Evolutionary conservation across 768 basidiomycete genomes (phyloP), one percentile per base, ranked within the genome.

Genomic region (Mycena maculata): DNA sequence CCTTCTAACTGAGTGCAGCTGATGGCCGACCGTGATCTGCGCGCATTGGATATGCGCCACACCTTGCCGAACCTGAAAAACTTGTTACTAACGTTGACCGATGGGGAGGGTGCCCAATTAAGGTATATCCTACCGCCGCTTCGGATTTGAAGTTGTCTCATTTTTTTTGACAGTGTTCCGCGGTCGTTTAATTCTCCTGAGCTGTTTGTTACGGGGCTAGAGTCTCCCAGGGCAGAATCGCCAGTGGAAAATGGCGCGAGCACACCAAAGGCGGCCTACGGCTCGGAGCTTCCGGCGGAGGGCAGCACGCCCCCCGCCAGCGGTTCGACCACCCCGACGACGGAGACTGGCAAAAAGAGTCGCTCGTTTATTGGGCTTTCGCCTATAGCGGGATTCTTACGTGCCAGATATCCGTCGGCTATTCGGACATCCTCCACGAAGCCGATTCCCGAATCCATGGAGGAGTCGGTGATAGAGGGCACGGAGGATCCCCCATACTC

Each of bases 1-100:
- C 49, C 30, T 62, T 65, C 22, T 49, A 66, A 33, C 36, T 31
- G 52, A 31, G 36, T 8, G n/a, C 73, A 98, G 96, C 87, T 98
- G 57, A 97, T 96, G 96, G 84, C 87, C 61, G 94, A 96, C 73
- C 90, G 92, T n/a, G 88, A 93, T 75, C 82, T 99, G 61, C 90
- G 92, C 45, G 92, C 95, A 23, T 80, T 97, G 72, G 98, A 99
- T 80, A 90, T 97, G 82, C 88, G 96, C 53, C 96, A 99, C 76
- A 99, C 98, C 4, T 84, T 99, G 30, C 96, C 96, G 44, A 99
- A 99, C 81, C 85, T 99, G 69, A 98, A 98, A 82, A 96, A 96
- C 73, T 84, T 99, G 22, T 77, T 98, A 58, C 86, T 99, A 31
- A 96, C 93, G 13, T 83, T 97, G 70, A 93, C 91, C 59, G 87